Evolutionary conservation across 1,284 basidiomycete species (phyloP).

Genomic region (Rhodotorula sp.): DNA sequence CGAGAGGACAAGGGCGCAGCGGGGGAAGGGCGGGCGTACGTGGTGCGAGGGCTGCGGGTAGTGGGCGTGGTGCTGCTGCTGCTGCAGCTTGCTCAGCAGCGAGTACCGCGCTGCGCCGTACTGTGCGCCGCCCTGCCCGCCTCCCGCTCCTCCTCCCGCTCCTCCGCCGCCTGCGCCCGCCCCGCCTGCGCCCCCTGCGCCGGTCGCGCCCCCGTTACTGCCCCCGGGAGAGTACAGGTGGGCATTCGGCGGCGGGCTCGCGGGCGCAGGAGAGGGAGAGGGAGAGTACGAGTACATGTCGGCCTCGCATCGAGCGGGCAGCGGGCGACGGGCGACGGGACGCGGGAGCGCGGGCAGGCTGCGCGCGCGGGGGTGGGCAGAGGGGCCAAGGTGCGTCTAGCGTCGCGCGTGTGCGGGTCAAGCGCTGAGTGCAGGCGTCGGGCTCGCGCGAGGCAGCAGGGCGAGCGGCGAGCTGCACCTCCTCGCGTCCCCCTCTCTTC

Average conservation of each 20-base stretch:
- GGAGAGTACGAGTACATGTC: slow-evolving; percentile 22
- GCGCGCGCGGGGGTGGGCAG: neutral
- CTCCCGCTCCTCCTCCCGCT: slow-evolving; percentile 2
- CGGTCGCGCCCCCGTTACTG: neutral
- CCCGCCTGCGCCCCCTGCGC: neutral
- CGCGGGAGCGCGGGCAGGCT: neutral
- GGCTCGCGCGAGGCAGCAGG: too few relatives aligned
- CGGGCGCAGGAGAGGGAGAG: slow-evolving; percentile 30
- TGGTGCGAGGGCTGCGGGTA: slow-evolving; percentile 27
- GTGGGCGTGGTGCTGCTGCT: slow-evolving; percentile 25
- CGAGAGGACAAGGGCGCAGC: neutral
- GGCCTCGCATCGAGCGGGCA: neutral
- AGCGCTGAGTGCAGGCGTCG: too few relatives aligned
- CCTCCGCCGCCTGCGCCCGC: neutral
- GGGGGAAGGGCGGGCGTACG: slow-evolving; percentile 10
- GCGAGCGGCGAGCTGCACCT: too few relatives aligned
- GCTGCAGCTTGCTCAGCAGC: slow-evolving; percentile 35
- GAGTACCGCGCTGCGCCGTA: slow-evolving; percentile 22
- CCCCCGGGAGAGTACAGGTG: slow-evolving; percentile 15
- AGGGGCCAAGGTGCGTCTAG: neutral
- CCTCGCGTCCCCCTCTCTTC: too few relatives aligned
- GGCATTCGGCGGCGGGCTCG: slow-evolving; percentile 19
- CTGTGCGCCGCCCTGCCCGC: neutral
- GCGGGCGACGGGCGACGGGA: neutral
- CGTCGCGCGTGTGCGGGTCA: too few relatives aligned